Evolutionary conservation across 1,284 basidiomycete genomes (phyloP).

Genomic region (Ceratobasidium theobromae): DNA sequence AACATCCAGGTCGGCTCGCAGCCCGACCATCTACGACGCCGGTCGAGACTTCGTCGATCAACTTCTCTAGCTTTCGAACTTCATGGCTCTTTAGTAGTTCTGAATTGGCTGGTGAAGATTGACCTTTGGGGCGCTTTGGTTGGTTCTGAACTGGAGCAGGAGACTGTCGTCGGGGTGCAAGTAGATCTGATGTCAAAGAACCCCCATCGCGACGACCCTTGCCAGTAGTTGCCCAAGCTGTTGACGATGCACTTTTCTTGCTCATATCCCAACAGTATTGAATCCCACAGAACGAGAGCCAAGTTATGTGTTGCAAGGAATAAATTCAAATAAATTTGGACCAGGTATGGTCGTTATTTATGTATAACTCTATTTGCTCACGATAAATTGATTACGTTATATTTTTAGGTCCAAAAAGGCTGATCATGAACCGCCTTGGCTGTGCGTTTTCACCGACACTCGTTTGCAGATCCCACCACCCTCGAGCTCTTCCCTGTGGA

Average conservation of each 20-base stretch:
- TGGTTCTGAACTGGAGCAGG: conserved; percentile 14
- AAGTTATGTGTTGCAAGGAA: no score
- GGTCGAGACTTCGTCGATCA: conserved; percentile 26
- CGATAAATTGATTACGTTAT: neutral
- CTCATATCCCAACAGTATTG: no score
- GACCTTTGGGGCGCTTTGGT: neutral
- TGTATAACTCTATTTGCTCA: neutral
- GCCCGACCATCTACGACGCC: conserved; percentile 17
- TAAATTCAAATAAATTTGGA: no score
- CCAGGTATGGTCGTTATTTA: neutral
- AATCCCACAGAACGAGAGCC: no score
- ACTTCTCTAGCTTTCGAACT: conserved; percentile 3
- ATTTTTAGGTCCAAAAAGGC: neutral
- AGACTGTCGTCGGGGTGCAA: conserved; percentile 5
- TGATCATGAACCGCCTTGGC: neutral
- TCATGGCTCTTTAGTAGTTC: conserved; percentile 20
- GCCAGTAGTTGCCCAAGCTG: conserved; percentile 1
- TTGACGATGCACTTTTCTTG: conserved; percentile 10
- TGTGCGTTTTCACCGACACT: neutral
- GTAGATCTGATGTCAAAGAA: conserved; percentile 16
- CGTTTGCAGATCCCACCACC: neutral
- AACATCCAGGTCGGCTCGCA: conserved; percentile 19
- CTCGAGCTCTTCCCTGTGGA: no score
- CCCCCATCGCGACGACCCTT: conserved; percentile 1
- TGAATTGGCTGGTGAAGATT: neutral